Conservation (phyloP, 768 basidiomycete genomes). For the Phylloporus sp. region DNA sequence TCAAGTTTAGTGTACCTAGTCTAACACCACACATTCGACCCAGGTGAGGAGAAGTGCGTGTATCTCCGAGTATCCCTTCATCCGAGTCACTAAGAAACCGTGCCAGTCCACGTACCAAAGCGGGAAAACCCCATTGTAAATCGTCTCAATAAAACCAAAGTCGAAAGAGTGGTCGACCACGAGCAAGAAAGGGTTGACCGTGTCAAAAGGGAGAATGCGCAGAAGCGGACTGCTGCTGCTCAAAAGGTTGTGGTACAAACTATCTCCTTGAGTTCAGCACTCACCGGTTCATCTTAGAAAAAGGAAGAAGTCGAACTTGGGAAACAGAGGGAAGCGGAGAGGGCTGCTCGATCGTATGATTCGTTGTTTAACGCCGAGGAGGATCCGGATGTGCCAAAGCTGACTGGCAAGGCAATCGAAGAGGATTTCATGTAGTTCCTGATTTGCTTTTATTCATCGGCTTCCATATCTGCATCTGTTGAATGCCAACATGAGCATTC, state of each 20-base stretch:
- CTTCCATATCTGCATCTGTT: too few relatives aligned
- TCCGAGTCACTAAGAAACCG: background rate
- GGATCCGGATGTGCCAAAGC: slow-evolving; percentile 47
- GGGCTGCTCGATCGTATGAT: slow-evolving; percentile 85
- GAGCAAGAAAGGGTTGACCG: slow-evolving; percentile 85
- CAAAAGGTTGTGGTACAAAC: slow-evolving; percentile 51
- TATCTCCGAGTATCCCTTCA: background rate
- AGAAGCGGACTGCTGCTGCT: slow-evolving; percentile 55
- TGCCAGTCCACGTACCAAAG: slow-evolving; percentile 66
- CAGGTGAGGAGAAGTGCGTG: slow-evolving; percentile 76
- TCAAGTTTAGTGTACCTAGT: background rate
- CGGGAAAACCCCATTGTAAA: slow-evolving; percentile 91
- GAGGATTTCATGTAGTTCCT: slow-evolving; percentile 82
- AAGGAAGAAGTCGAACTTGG: slow-evolving; percentile 76
- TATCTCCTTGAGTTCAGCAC: background rate
- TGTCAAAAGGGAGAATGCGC: slow-evolving; percentile 68
- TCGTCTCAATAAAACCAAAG: slow-evolving; percentile 90
- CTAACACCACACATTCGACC: background rate
- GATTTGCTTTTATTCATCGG: background rate
- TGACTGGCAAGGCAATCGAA: slow-evolving; percentile 72
- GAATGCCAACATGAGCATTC: slow-evolving; percentile 32
- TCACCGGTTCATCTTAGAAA: slow-evolving; percentile 43
- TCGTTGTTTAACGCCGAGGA: slow-evolving; percentile 65
- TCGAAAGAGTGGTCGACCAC: slow-evolving; percentile 81
- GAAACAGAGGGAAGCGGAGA: slow-evolving; percentile 76